phyloP scores from a whole-genome alignment of 2,329 filamentous ascomycete species.

The Ceratocystis cacaofunesta region DNA sequence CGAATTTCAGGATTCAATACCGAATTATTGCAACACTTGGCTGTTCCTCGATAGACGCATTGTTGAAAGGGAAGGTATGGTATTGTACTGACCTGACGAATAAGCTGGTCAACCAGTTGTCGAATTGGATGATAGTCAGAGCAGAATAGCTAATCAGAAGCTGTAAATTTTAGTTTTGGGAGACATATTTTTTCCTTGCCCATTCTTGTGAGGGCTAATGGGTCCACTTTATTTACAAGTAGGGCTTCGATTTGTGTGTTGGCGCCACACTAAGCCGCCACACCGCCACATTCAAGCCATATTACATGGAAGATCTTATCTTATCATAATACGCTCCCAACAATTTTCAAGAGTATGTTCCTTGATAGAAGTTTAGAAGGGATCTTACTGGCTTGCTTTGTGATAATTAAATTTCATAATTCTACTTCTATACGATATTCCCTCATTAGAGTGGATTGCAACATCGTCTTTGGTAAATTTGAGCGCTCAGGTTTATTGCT shows the following conservation, averaged over 20 bases:
- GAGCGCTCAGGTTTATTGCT: background rate
- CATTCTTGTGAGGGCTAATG: conserved; percentile 10
- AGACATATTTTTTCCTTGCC: conserved; percentile 10
- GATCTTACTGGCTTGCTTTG: no score
- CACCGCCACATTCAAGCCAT: background rate
- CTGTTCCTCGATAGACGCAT: background rate
- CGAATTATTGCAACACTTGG: background rate
- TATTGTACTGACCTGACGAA: conserved; percentile 33
- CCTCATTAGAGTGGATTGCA: background rate
- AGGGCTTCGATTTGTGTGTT: conserved; percentile 11
- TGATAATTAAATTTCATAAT: background rate
- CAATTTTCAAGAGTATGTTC: no score
- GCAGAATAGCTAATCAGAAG: background rate
- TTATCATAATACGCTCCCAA: background rate
- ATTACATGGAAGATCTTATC: background rate
- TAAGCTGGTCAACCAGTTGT: conserved; percentile 33
- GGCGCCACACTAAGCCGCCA: conserved; percentile 2
- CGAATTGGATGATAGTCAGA: conserved; percentile 27
- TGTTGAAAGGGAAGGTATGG: background rate
- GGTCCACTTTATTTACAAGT: conserved; percentile 8
- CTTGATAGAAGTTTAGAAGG: no score
- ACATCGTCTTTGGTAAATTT: background rate
- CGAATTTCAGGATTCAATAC: background rate
- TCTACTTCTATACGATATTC: no score
- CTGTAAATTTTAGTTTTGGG: conserved; percentile 6